Percentiles rank a stretch among this genome's conserved stretches.
These are phyloP conservation scores for Fusarium coicis DNA, from an alignment of 2,329 filamentous ascomycete genomes.

Conservation along the genomic window DNA sequence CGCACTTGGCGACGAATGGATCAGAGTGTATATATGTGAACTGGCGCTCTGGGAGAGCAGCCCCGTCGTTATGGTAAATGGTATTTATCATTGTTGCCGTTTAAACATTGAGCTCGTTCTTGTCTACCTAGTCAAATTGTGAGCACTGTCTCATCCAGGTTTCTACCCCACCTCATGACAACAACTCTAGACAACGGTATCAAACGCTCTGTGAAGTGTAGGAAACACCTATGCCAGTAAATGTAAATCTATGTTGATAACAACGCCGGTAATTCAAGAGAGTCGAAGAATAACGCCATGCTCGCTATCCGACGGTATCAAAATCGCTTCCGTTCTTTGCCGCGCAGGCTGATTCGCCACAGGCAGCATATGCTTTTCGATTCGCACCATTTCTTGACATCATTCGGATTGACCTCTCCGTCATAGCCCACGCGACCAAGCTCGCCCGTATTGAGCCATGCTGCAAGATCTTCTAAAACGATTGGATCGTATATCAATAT, in stretches of 20 bases:
- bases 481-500: constrained; percentile 95
- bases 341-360: constrained; percentile 68
- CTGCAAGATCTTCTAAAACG: constrained; percentile 83
- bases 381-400: constrained; percentile 92
- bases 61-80: constrained; percentile 8
- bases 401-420: constrained; percentile 68
- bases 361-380: constrained; percentile 86
- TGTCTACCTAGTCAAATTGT: background rate
- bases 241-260: background rate
- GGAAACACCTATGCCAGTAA: background rate
- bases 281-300: constrained; percentile 27
- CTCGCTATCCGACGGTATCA: constrained; percentile 32
- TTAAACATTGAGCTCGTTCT: constrained; percentile 17
- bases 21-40: constrained; percentile 22
- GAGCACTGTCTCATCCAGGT: constrained; percentile 4
- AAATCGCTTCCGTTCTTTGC: constrained; percentile 64
- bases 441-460: constrained; percentile 82
- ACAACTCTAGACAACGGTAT: background rate
- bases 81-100: constrained; percentile 22
- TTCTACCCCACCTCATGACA: background rate
- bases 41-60: background rate
- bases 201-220: background rate
- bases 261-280: constrained; percentile 1
- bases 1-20: constrained; percentile 13
- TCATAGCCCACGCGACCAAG: constrained; percentile 72